Evolutionary conservation across 2,329 filamentous ascomycete genomes (phyloP).

Genomic region (Alternaria sp.): DNA sequence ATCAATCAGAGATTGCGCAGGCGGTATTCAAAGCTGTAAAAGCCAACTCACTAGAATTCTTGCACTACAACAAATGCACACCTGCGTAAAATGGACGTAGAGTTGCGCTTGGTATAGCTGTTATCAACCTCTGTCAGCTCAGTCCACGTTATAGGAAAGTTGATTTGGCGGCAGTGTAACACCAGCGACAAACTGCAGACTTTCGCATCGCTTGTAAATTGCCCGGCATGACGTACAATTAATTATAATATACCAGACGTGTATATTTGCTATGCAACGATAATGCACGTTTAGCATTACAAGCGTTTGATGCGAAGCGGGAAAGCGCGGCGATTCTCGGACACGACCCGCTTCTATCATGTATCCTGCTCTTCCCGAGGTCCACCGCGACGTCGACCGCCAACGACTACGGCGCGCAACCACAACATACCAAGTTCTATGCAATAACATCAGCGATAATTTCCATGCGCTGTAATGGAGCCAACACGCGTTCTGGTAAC

Average conservation of each 20-base stretch:
- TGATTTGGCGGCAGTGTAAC: not conserved
- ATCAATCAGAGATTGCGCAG: not conserved
- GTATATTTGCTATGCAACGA: not conserved
- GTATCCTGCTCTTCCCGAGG: not conserved
- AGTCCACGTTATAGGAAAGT: not conserved
- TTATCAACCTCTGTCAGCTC: not conserved
- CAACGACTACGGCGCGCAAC: not conserved
- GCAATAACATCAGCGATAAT: not conserved
- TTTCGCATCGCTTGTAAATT: not conserved
- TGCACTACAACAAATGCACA: not conserved
- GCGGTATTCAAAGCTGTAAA: not conserved
- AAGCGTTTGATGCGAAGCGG: not conserved
- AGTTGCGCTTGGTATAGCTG: not conserved
- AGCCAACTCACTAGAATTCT: not conserved
- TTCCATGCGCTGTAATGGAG: constrained; percentile 26
- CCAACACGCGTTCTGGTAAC: constrained; percentile 51
- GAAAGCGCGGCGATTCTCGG: not conserved
- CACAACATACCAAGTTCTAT: not conserved
- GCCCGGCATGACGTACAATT: not conserved
- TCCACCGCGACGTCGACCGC: not conserved
- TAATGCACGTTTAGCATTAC: not conserved
- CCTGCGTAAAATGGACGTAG: not conserved
- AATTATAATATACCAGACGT: not conserved
- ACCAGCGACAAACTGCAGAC: not conserved
- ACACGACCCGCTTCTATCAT: not conserved